phyloP scores from a whole-genome alignment of 2,329 filamentous ascomycete genomes.

The Arthrobotrys sinensis region DNA sequence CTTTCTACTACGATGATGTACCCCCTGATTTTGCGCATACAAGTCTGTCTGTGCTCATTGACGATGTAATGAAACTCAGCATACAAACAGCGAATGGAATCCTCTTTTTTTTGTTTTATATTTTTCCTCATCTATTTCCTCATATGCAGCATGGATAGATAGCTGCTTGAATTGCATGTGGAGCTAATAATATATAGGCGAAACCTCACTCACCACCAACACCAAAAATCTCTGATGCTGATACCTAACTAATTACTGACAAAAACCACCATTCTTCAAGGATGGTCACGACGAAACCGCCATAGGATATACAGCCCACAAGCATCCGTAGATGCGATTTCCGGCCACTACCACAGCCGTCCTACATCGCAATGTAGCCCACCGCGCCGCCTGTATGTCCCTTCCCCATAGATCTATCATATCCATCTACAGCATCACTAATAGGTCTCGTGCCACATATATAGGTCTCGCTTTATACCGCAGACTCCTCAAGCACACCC shows the following conservation, averaged over 20 bases:
- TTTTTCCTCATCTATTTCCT: neutral
- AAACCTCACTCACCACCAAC: neutral
- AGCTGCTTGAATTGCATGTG: neutral
- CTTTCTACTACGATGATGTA: neutral
- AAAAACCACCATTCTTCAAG: conserved; percentile 4
- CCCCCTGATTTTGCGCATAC: neutral
- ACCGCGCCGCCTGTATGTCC: conserved; percentile 48
- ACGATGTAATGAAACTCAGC: conserved; percentile 58
- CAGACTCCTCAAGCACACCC: conserved; percentile 49
- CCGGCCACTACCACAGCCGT: conserved; percentile 27
- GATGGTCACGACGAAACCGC: conserved; percentile 40
- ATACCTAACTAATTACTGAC: neutral
- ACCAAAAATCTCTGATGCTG: conserved; percentile 43
- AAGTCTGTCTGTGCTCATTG: conserved; percentile 19
- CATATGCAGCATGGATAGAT: neutral
- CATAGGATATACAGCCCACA: conserved; percentile 24
- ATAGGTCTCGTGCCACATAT: neutral
- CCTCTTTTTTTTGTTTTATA: neutral
- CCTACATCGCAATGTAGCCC: conserved; percentile 57
- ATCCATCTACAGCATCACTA: neutral
- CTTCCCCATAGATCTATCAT: neutral
- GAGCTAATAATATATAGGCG: neutral
- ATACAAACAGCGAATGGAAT: conserved; percentile 52
- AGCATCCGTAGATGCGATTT: conserved; percentile 58
- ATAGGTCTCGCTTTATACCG: conserved; percentile 59